Conservation (phyloP, 345 rosid species). For the Brassica incana region DNA sequence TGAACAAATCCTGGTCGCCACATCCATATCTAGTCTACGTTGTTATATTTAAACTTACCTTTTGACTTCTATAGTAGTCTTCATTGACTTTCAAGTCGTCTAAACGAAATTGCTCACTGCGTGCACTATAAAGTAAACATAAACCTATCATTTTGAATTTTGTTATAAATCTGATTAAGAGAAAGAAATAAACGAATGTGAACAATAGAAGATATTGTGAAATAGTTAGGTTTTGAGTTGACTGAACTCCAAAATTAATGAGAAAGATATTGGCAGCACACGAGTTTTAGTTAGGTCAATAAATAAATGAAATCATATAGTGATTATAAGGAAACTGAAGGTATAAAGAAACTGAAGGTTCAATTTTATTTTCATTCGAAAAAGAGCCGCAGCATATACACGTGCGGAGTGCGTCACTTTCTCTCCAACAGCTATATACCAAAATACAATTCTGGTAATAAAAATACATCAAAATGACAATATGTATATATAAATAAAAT, state of each 20-base stretch:
- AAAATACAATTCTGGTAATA: slow-evolving; percentile 19
- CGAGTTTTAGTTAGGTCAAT: slow-evolving; percentile 4
- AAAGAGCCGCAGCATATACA: slow-evolving; percentile 13
- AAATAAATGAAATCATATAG: background rate
- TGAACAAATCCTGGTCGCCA: slow-evolving; percentile 4
- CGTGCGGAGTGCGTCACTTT: slow-evolving; percentile 16
- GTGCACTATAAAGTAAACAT: background rate
- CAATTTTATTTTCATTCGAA: slow-evolving; percentile 6
- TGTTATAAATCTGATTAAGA: background rate
- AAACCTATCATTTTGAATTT: background rate
- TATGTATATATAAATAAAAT: background rate
- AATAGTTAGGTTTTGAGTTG: slow-evolving; percentile 9
- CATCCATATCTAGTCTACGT: background rate
- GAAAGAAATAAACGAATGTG: slow-evolving; percentile 1
- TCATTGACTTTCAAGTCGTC: slow-evolving; percentile 10
- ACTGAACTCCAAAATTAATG: background rate
- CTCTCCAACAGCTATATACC: slow-evolving; percentile 15
- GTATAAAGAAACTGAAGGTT: background rate
- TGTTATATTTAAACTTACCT: slow-evolving; percentile 1
- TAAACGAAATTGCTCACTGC: slow-evolving; percentile 15
- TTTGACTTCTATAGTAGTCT: slow-evolving; percentile 11
- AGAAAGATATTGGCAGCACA: slow-evolving; percentile 10
- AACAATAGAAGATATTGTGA: slow-evolving; percentile 6
- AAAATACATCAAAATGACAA: background rate
- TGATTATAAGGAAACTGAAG: background rate